Percentiles rank a stretch among this genome's conserved stretches.
phyloP scores from a whole-genome alignment of 1,284 basidiomycete species.

The Meripilus lineatus region DNA sequence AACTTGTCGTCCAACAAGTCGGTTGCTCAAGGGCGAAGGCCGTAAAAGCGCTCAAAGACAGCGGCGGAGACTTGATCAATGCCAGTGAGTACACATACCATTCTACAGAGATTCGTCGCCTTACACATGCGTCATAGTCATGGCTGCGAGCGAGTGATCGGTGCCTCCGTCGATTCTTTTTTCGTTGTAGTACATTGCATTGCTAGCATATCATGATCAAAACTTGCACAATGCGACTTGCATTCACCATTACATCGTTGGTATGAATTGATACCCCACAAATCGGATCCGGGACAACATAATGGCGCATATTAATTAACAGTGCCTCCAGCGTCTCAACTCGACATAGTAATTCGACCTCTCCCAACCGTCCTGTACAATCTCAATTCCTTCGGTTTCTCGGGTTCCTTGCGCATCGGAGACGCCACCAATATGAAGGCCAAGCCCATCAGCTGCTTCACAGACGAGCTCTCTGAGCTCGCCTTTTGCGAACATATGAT shows the following conservation, averaged over 20 bases:
- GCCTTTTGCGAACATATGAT: slow-evolving; percentile 85
- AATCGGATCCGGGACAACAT: too few relatives aligned
- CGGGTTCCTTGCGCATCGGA: too few relatives aligned
- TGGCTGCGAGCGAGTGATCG: slow-evolving; percentile 68
- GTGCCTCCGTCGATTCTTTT: slow-evolving; percentile 12
- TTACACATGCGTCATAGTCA: slow-evolving; percentile 38
- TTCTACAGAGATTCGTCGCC: too few relatives aligned
- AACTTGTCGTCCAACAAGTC: slow-evolving; percentile 88
- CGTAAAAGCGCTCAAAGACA: slow-evolving; percentile 82
- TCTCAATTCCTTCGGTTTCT: slow-evolving; percentile 64
- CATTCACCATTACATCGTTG: too few relatives aligned
- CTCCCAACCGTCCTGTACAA: slow-evolving; percentile 81
- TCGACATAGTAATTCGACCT: slow-evolving; percentile 81
- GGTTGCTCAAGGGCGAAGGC: slow-evolving; percentile 85
- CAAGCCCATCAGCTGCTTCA: slow-evolving; percentile 58
- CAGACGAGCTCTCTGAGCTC: slow-evolving; percentile 65
- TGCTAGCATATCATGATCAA: slow-evolving; percentile 13
- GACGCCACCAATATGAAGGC: slow-evolving; percentile 35
- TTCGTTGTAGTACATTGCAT: slow-evolving; percentile 9
- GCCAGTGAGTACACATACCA: slow-evolving; percentile 80
- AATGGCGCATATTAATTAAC: too few relatives aligned
- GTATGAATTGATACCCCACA: too few relatives aligned
- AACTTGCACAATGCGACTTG: too few relatives aligned
- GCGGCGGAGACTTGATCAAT: slow-evolving; percentile 89
- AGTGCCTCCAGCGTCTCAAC: slow-evolving; percentile 55